Evolutionary conservation across 257 asterid species (phyloP).

Genomic region (Solanum chilense): DNA sequence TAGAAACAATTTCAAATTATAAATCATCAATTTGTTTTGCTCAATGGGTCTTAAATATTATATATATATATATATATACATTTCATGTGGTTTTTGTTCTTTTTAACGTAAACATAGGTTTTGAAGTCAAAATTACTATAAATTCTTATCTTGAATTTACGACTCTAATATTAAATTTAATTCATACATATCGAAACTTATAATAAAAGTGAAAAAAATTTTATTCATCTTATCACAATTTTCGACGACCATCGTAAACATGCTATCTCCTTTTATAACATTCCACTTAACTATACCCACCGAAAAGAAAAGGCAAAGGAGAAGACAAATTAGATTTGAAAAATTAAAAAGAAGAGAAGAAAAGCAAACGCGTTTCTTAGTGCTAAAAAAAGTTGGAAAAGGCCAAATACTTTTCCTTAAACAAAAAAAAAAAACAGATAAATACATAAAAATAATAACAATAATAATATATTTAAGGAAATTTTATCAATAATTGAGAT

Average conservation of each 20-base stretch:
- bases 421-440: not conserved
- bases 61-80: not conserved
- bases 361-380: not conserved
- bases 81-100: not conserved
- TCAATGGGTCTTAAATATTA: not conserved
- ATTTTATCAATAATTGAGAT: not conserved
- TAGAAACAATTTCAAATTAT: not conserved
- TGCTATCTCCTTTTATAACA: not conserved
- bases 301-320: not conserved
- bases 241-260: rapidly evolving
- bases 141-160: not conserved
- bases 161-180: not conserved
- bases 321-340: not conserved
- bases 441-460: not conserved
- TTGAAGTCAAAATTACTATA: not conserved
- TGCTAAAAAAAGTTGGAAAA: not conserved
- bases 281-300: not conserved
- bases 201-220: too few relatives aligned
- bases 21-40: not conserved
- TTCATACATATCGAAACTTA: too few relatives aligned
- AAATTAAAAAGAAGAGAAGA: not conserved
- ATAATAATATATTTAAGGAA: not conserved
- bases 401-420: not conserved
- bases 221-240: not conserved
- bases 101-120: not conserved